Evolutionary conservation across 768 basidiomycete genomes (phyloP), one percentile per base, ranked within the genome.

Genomic region (Suillus subalutaceus): DNA sequence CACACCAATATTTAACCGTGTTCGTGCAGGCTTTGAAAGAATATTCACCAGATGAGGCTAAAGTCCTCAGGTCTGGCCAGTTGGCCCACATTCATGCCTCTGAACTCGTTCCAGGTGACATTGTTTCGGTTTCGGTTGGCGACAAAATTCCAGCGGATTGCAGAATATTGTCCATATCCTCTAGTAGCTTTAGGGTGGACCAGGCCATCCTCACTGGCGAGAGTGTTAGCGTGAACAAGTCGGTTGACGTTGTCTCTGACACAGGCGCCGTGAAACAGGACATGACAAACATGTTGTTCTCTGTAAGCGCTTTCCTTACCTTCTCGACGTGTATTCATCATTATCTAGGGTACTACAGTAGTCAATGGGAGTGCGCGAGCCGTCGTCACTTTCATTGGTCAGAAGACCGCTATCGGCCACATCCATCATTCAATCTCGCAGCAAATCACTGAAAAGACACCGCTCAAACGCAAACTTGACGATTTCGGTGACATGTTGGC

Each of bases 401-500:
- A 87, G 69, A 81, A 86, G 64, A 98, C 97, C 20, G 97, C 97
- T 58, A 95, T 99, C 70, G 97, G 97, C 37, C 91, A 97, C 73
- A 99, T 99, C 69, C 97, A 99, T 83, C 92, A 94, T 72, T 97
- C 95, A 55, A 99, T 99, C 77, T 88, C 93, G 7, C 86, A 90
- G 40, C 95, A 97, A 76, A 96, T 96, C 70, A 88, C 85, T 63
- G 96, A 98, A 72, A 98, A 99, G 84, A 99, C 97, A 0, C 97
- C 97, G 0, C 81, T 99, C 61, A 99, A 99, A 79, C 90, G 93
- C 68, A 98, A 98, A 78, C 85, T 99, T 56, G 97, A 99, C 76
- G 97, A 99, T 76, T 99, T 99, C 71, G 97, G 97, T 66, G 96
- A 99, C 74, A 90, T 91, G 86, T 86, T 99, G 61, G 97, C 97